Evolutionary conservation across 2,329 filamentous ascomycete species (phyloP), one percentile per base, ranked within the genome.

Genomic region (Cladosporium sp.): DNA sequence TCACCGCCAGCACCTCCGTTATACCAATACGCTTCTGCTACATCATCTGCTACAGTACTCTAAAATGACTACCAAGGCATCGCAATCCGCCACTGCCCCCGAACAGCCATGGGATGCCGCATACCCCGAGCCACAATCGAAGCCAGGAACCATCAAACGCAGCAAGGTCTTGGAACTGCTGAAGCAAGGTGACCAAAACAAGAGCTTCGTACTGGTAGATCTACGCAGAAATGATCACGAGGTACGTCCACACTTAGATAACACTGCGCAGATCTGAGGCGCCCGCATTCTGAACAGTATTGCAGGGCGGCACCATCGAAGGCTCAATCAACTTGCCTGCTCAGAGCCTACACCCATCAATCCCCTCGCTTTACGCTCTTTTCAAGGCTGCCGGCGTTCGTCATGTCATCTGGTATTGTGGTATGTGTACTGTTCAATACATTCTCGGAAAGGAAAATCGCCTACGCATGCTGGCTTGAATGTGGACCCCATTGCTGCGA

Each of bases 291-390:
- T n/a, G n/a, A n/a, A n/a, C n/a, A n/a, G n/a, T n/a, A n/a, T n/a
- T 15, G 22, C 15, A 79, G 78, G 82, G 83, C 20, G 82, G 81
- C 35, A 83, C 80, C 0, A 77, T 85, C 49, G 67, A 67, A 7
- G 75, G 73, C 2, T 82, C 80, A 1, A 69, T 85, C 54, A 80
- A 82, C 55, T 66, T 81, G 12, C 78, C 78, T 0, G 78, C 78
- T 7, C 77, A 81, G 48, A 74, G 70, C 11, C 70, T 81, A 33
- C 78, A 78, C 47, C 73, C 74, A 45, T 75, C 74, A 3, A 69
- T 78, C 5, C 68, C 72, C 3, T 64, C 67, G 5, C 60, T 79
- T 22, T 73, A 79, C 53, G 70, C 71, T 38, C 64, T 82, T 15
- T 75, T 73, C 63, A 73, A 72, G 55, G 69, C 74, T 50, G 78